Evolutionary conservation across 192 early-diverging fungal species (phyloP).

Genomic region (Rhizophagus clarus): DNA sequence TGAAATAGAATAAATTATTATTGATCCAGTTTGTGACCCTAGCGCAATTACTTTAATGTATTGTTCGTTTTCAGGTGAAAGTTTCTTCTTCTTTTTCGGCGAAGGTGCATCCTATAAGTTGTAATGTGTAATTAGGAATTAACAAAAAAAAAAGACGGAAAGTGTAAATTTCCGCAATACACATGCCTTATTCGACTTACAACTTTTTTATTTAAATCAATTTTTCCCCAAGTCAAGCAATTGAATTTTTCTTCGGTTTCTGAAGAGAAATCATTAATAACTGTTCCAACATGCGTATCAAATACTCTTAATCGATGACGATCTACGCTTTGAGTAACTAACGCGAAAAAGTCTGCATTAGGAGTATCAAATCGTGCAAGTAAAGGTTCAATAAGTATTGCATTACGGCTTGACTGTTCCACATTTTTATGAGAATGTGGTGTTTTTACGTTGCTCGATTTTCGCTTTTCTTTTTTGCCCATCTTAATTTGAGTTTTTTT

Average conservation of each 20-base stretch:
- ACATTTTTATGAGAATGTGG: not conserved
- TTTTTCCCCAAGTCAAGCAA: slow-evolving; percentile 53
- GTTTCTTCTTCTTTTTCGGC: slow-evolving; percentile 45
- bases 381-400: not conserved
- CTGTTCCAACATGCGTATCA: slow-evolving; percentile 50
- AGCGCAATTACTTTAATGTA: slow-evolving; percentile 50
- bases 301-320: slow-evolving; percentile 57
- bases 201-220: slow-evolving; percentile 40
- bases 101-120: slow-evolving; percentile 22
- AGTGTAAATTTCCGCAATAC: not conserved
- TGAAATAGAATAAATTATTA: slow-evolving; percentile 52
- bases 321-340: slow-evolving; percentile 59
- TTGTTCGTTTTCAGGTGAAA: slow-evolving; percentile 1
- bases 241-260: slow-evolving; percentile 54
- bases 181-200: not conserved
- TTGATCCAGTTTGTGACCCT: slow-evolving; percentile 51
- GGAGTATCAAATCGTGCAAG: slow-evolving; percentile 11
- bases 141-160: not conserved
- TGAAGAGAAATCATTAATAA: slow-evolving; percentile 53
- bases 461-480: not conserved
- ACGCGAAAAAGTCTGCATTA: slow-evolving; percentile 8
- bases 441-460: not conserved
- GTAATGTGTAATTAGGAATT: not conserved
- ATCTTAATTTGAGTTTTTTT: not conserved
- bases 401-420: not conserved